Evolutionary conservation across 2,329 filamentous ascomycete genomes (phyloP).

Genomic region (Cladophialophora carrionii): DNA sequence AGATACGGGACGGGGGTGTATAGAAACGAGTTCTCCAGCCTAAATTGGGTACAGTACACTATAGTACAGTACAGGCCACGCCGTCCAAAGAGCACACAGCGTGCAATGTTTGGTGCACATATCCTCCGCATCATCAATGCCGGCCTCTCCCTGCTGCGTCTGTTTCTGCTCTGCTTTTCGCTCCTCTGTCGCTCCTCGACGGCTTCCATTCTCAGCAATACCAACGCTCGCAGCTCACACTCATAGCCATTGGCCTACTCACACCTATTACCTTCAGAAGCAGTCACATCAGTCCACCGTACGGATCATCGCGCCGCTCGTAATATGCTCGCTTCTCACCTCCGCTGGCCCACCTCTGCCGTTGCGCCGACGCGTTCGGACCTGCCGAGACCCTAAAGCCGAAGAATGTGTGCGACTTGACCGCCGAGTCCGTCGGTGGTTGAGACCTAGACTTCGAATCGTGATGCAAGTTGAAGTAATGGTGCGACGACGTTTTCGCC

Average conservation of each 20-base stretch:
- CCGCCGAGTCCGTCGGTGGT: neutral
- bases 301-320: constrained; percentile 30
- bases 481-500: constrained; percentile 2
- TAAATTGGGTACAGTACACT: no score
- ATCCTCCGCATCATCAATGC: no score
- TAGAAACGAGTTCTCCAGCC: no score
- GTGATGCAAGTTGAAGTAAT: constrained; percentile 12
- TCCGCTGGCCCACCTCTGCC: constrained; percentile 7
- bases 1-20: no score
- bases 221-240: neutral
- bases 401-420: constrained; percentile 19
- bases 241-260: neutral
- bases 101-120: no score
- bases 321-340: constrained; percentile 13
- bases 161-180: neutral
- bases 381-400: constrained; percentile 22
- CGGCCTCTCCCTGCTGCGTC: neutral
- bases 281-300: constrained; percentile 28
- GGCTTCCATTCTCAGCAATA: neutral
- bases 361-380: constrained; percentile 4
- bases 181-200: neutral
- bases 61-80: no score
- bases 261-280: neutral
- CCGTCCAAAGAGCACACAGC: no score
- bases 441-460: neutral